Conservation (phyloP, 23 red algal species). For the Gracilaria domingensis region DNA sequence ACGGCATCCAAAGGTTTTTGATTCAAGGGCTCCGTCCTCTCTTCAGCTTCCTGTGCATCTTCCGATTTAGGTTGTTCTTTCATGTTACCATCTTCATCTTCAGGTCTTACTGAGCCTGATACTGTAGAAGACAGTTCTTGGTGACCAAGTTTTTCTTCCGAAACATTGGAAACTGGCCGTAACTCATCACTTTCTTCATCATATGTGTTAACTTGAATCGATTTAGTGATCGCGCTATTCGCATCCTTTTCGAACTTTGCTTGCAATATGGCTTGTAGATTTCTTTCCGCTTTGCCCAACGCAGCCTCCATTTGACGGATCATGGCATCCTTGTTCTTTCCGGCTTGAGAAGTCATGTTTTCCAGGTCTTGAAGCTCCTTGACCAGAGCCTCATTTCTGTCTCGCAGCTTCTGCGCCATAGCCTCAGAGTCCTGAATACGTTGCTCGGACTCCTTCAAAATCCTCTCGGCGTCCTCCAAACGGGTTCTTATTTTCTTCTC, state of each 20-base stretch:
- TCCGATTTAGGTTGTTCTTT: neutral
- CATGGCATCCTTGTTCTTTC: slow-evolving; percentile 75
- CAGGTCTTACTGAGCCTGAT: neutral
- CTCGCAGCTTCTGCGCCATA: slow-evolving; percentile 15
- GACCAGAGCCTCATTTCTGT: slow-evolving; percentile 51
- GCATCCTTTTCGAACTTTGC: slow-evolving; percentile 26
- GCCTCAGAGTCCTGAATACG: slow-evolving; percentile 16
- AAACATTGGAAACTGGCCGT: neutral
- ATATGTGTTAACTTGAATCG: slow-evolving; percentile 28
- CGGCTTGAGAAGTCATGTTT: slow-evolving; percentile 36
- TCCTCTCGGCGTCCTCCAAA: slow-evolving; percentile 30
- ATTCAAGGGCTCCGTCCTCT: neutral
- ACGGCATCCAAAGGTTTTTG: neutral
- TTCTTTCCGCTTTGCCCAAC: slow-evolving; percentile 62
- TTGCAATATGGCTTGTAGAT: slow-evolving; percentile 48
- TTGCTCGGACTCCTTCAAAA: slow-evolving; percentile 41
- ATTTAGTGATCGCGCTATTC: neutral
- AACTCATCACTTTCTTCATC: neutral
- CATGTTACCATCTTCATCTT: neutral
- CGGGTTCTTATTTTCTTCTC: slow-evolving; percentile 18
- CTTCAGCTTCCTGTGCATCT: neutral
- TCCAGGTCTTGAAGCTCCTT: slow-evolving; percentile 72
- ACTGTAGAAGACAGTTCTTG: neutral
- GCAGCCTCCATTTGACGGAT: slow-evolving; percentile 81
- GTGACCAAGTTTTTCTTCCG: neutral